Evolutionary conservation across 2,329 filamentous ascomycete species (phyloP).

Genomic region (Dactylonectria macrodidyma): DNA sequence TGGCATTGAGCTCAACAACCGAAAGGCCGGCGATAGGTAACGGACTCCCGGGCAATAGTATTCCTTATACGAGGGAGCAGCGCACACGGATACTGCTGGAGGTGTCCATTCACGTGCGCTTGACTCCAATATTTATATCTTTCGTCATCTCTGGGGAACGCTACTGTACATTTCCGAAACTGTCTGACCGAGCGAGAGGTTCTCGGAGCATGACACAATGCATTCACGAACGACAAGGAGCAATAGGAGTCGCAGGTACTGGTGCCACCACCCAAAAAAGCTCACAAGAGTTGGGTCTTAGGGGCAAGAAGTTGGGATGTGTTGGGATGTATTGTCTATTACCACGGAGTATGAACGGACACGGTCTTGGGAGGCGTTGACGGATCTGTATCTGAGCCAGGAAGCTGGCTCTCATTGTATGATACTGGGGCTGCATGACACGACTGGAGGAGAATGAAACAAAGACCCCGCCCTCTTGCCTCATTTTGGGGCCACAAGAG

Average conservation of each 20-base stretch:
- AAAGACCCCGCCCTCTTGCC: conserved; percentile 1
- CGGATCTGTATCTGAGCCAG: conserved; percentile 46
- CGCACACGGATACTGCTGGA: conserved; percentile 24
- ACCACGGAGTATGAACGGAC: conserved; percentile 47
- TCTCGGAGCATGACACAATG: conserved; percentile 40
- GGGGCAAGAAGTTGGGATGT: conserved; percentile 35
- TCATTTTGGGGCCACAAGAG: conserved; percentile 8
- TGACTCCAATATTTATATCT: conserved; percentile 33
- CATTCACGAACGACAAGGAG: conserved; percentile 41
- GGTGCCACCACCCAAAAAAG: conserved; percentile 41
- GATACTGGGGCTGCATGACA: conserved; percentile 48
- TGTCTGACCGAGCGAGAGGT: conserved; percentile 42
- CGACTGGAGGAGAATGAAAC: conserved; percentile 34
- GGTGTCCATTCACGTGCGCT: conserved; percentile 11
- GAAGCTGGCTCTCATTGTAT: conserved; percentile 49
- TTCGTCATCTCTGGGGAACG: conserved; percentile 41
- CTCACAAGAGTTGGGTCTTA: conserved; percentile 35
- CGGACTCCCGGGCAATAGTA: conserved; percentile 36
- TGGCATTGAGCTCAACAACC: conserved; percentile 66
- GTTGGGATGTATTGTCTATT: conserved; percentile 43
- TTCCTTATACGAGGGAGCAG: conserved; percentile 22
- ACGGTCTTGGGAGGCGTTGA: conserved; percentile 48
- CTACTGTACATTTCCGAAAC: conserved; percentile 48
- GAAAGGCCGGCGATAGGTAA: conserved; percentile 58
- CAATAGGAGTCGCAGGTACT: conserved; percentile 40